These are phyloP conservation scores for Trichoderma harzianum DNA, from an alignment of 2,329 filamentous ascomycete species.

Conservation along the genomic window DNA sequence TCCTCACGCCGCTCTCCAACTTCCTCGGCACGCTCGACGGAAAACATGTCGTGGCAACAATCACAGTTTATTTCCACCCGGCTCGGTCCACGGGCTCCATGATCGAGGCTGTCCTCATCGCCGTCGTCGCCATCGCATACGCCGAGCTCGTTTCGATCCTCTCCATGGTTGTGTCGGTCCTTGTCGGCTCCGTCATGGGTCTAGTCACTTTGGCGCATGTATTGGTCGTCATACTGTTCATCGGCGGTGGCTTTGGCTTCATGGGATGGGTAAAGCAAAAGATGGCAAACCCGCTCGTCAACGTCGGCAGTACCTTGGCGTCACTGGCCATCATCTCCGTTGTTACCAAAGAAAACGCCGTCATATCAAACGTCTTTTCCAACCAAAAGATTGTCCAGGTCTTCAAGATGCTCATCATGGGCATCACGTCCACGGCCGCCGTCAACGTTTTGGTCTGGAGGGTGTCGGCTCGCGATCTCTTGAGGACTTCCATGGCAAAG, in stretches of 20 bases:
- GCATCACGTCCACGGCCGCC: slow-evolving; percentile 63
- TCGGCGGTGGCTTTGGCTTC: slow-evolving; percentile 76
- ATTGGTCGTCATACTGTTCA: slow-evolving; percentile 73
- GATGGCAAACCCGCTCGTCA: slow-evolving; percentile 70
- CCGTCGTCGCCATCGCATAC: slow-evolving; percentile 71
- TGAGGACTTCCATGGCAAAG: slow-evolving; percentile 68
- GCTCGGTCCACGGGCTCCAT: slow-evolving; percentile 79
- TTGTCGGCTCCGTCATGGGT: slow-evolving; percentile 64
- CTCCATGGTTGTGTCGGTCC: slow-evolving; percentile 77
- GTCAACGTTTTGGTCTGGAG: slow-evolving; percentile 74
- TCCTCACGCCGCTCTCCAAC: slow-evolving; percentile 65
- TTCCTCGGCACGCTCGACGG: slow-evolving; percentile 79
- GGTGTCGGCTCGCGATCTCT: slow-evolving; percentile 65
- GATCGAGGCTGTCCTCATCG: slow-evolving; percentile 74
- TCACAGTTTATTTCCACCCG: slow-evolving; percentile 89
- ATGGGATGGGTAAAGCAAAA: slow-evolving; percentile 79
- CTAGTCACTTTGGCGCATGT: slow-evolving; percentile 69
- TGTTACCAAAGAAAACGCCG: slow-evolving; percentile 79
- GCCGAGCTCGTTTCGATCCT: slow-evolving; percentile 62
- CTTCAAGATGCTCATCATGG: slow-evolving; percentile 73
- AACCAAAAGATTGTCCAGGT: slow-evolving; percentile 52
- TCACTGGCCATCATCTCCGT: slow-evolving; percentile 82
- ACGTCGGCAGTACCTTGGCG: slow-evolving; percentile 76
- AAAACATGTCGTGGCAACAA: slow-evolving; percentile 85
- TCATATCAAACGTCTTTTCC: slow-evolving; percentile 73